phyloP scores from a whole-genome alignment of 2,329 filamentous ascomycete species.

The Ambrosiella xylebori region DNA sequence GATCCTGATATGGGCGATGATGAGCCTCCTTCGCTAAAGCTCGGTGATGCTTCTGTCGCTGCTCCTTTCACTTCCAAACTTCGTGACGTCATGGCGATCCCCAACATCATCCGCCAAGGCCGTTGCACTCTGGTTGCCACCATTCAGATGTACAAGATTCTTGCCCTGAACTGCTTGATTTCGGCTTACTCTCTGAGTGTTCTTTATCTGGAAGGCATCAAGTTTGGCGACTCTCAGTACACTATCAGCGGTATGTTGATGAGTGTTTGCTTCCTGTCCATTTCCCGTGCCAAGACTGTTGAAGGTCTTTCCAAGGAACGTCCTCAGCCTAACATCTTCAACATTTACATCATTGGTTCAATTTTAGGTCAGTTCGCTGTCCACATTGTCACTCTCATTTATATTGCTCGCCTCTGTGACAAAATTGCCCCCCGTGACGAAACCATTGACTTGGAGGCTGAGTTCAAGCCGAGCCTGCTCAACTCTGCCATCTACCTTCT shows the following conservation, averaged over 20 bases:
- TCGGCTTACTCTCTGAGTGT: slow-evolving; percentile 95
- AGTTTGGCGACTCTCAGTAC: slow-evolving; percentile 95
- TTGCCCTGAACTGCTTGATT: slow-evolving; percentile 93
- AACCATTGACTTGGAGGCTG: slow-evolving; percentile 76
- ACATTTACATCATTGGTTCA: slow-evolving; percentile 94
- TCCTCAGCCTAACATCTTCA: slow-evolving; percentile 97
- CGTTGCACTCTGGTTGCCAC: slow-evolving; percentile 95
- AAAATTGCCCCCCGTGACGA: slow-evolving; percentile 51
- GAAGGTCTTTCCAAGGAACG: slow-evolving; percentile 92
- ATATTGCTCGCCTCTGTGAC: slow-evolving; percentile 80
- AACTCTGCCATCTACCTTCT: slow-evolving; percentile 95
- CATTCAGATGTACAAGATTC: slow-evolving; percentile 99
- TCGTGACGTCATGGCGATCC: slow-evolving; percentile 88
- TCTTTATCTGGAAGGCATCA: slow-evolving; percentile 93
- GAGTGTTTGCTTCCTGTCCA: slow-evolving; percentile 97
- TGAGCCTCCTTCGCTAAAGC: slow-evolving; percentile 88
- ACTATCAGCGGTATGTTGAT: slow-evolving; percentile 99
- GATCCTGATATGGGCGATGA: slow-evolving; percentile 73
- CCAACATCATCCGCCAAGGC: slow-evolving; percentile 95
- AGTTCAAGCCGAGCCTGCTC: slow-evolving; percentile 82
- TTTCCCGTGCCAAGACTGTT: slow-evolving; percentile 91
- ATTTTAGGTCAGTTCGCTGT: slow-evolving; percentile 95
- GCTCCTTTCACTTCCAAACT: slow-evolving; percentile 97
- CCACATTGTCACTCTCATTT: slow-evolving; percentile 86
- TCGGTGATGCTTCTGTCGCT: slow-evolving; percentile 91